phyloP scores from a whole-genome alignment of 106 monocot genomes.

The Cymbidium sinense region DNA sequence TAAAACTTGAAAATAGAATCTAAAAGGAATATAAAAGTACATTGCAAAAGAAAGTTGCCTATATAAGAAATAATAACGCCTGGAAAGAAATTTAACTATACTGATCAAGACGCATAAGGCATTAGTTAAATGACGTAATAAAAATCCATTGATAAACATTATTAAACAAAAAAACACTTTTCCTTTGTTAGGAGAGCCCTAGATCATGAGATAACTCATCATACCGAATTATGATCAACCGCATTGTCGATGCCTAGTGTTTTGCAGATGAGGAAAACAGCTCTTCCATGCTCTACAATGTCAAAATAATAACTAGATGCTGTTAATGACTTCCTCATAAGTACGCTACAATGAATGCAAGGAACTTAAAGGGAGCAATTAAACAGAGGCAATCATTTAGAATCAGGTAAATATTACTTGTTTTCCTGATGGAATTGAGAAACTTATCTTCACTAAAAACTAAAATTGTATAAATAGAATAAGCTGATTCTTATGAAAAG shows the following conservation, averaged over 20 bases:
- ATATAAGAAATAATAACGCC: neutral
- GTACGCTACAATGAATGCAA: neutral
- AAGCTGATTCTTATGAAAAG: no score
- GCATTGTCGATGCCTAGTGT: slow-evolving; percentile 22
- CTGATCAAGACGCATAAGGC: neutral
- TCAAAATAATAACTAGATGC: slow-evolving; percentile 1
- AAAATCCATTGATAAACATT: neutral
- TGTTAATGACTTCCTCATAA: slow-evolving; percentile 8
- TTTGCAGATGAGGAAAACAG: slow-evolving; percentile 36
- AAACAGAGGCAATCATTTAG: neutral
- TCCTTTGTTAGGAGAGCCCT: slow-evolving; percentile 1
- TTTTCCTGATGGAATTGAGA: neutral
- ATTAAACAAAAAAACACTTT: neutral
- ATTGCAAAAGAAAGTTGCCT: neutral
- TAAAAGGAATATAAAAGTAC: neutral
- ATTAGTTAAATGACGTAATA: neutral
- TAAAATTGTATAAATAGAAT: neutral
- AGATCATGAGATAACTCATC: neutral
- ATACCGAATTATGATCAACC: slow-evolving; percentile 13
- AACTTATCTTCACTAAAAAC: neutral
- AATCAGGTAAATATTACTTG: neutral
- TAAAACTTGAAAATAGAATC: neutral
- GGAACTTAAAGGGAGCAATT: neutral
- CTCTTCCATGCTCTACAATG: slow-evolving; percentile 54
- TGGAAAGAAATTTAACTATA: neutral